These are phyloP conservation scores for Scenedesmus sp. DNA, from an alignment of 163 green algal genomes.

Conservation along the genomic window DNA sequence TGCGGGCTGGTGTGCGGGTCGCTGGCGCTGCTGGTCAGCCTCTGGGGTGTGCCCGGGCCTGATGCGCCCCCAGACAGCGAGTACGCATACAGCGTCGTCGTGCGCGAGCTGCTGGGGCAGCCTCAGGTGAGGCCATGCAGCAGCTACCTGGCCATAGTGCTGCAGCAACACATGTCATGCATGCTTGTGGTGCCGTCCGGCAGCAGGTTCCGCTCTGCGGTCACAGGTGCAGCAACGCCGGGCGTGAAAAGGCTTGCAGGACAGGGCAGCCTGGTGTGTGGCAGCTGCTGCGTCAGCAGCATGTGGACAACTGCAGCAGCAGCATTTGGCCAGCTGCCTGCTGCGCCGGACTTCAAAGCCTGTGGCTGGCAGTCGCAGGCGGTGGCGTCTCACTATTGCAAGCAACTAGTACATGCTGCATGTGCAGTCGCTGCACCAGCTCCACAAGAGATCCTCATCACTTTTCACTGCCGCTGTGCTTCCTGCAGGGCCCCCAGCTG, in stretches of 20 bases:
- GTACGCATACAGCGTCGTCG: slow-evolving; percentile 16
- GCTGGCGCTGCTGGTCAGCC: slow-evolving; percentile 21
- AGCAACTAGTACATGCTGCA: too few species aligned
- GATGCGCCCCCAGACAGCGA: slow-evolving; percentile 20
- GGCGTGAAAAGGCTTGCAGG: slow-evolving; percentile 2
- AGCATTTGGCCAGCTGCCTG: background rate
- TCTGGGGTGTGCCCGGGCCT: slow-evolving; percentile 36
- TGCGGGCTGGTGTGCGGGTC: slow-evolving; percentile 38
- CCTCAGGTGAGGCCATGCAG: background rate
- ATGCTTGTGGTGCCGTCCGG: too few species aligned
- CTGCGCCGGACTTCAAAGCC: too few species aligned
- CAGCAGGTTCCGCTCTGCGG: too few species aligned
- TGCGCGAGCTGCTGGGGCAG: slow-evolving; percentile 17
- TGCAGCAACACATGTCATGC: background rate
- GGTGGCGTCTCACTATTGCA: too few species aligned
- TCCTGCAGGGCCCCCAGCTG: background rate
- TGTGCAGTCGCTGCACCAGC: too few species aligned
- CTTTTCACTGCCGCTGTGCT: too few species aligned
- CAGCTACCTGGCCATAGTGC: too few species aligned
- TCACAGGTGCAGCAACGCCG: too few species aligned
- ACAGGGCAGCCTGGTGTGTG: background rate
- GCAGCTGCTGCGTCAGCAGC: slow-evolving; percentile 7
- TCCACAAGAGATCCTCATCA: too few species aligned
- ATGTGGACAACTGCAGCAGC: slow-evolving; percentile 1
- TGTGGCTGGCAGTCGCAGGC: too few species aligned